Base-by-base conservation (phyloP, 1,139 yeast genomes). In the Saccharomycopsis hybrid region DNA sequence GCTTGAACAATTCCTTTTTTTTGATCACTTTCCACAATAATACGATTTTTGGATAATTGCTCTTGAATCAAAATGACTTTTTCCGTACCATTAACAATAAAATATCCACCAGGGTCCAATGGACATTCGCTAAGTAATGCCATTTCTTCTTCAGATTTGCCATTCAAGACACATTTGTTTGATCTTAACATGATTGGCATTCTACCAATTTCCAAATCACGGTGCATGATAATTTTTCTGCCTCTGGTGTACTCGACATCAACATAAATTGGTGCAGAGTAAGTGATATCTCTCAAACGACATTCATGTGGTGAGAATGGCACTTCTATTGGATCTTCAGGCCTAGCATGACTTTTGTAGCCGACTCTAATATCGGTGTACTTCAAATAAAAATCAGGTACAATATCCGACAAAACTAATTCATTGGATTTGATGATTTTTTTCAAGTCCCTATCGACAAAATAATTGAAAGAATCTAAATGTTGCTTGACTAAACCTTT, bases 151-250 rank as follows among this genome's bases (percentile, higher is more conserved):
- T 90, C 96, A 49, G 80, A 73, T 50, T 85, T 80, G 27, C 89
- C 95, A 58, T 81, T 80, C 55, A 92, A 71, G 44, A 87, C 80
- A 74, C 99, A 92, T 65, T 88, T 87, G 64, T 88, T 86, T 35
- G 96, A 85, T 61, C 97, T 76, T 59, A 92, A 74, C 99, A 92
- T 92, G 60, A 92, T 82, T 9, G 99, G 99, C 97, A 92, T 92
- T 61, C 96, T 78, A 40, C 98, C 99, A 54, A 92, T 90, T 63
- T 89, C 97, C 56, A 94, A 77, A 62, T 89, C 95, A 61, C 85
- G 78, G 60, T 89, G 92, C 71, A 87, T 80, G 57, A 90, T 87
- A 63, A 92, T 87, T 65, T 88, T 89, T 57, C 92, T 76, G 24
- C 97, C 98, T 62, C 97, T 75, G 1, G 97, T 92, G 63, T 92